Conservation (phyloP, 179 eudicot species). For the Beta lomatogona region DNA sequence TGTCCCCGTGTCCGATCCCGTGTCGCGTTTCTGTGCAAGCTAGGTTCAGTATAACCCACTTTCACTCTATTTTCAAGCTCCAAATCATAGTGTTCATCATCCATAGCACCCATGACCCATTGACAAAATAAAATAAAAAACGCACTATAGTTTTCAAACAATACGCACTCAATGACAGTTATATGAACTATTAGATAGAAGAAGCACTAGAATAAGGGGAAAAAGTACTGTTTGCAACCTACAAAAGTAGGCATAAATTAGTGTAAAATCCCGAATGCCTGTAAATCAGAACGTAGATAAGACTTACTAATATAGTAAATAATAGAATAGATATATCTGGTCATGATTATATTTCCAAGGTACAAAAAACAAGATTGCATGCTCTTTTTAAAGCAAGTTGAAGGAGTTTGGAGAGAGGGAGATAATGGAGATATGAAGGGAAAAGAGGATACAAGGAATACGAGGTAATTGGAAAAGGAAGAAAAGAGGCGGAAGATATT, state of each 20-base stretch:
- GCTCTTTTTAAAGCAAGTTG: neutral
- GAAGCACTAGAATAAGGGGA: no score
- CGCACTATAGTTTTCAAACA: no score
- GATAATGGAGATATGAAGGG: neutral
- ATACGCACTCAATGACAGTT: no score
- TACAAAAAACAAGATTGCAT: neutral
- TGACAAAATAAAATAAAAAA: conserved; percentile 29
- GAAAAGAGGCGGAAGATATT: no score
- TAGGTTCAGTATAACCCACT: conserved; percentile 30
- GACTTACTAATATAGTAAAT: neutral
- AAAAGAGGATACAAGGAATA: no score
- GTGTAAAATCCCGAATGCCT: neutral
- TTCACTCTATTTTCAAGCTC: conserved; percentile 52
- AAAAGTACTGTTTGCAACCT: neutral
- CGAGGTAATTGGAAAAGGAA: no score
- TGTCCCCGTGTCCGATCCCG: no score
- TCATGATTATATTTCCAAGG: neutral
- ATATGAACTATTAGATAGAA: no score
- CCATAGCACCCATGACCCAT: conserved; percentile 93
- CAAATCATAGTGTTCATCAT: conserved; percentile 50
- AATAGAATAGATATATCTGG: neutral
- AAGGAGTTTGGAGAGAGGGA: neutral
- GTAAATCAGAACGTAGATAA: no score
- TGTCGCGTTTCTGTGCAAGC: no score
- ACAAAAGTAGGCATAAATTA: neutral